Conservation (phyloP, 305 asterid species). For the Stenogyne calaminthoides region DNA sequence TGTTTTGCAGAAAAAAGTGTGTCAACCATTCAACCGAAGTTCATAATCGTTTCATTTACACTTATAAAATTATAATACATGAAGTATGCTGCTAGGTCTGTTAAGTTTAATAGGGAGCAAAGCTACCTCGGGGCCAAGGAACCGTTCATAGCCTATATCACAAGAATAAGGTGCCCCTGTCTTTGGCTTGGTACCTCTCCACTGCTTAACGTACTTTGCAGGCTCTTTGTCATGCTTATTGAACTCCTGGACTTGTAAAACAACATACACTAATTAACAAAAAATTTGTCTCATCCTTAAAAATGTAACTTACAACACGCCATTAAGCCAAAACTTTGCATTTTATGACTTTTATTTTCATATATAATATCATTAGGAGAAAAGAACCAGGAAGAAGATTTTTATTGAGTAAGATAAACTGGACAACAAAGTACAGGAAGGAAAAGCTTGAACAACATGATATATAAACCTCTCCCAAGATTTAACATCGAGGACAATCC, state of each 20-base stretch:
- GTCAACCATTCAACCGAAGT: not conserved
- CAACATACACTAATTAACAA: slow-evolving; percentile 28
- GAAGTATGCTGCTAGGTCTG: slow-evolving; percentile 7
- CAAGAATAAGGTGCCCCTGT: slow-evolving; percentile 95
- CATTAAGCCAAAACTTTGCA: not conserved
- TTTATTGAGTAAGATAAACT: too few species aligned
- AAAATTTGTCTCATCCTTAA: not conserved
- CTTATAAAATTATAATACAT: not conserved
- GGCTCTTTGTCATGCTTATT: slow-evolving; percentile 96
- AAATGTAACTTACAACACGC: slow-evolving; percentile 1
- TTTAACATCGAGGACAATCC: too few species aligned
- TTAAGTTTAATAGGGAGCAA: slow-evolving; percentile 24
- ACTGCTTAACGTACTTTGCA: slow-evolving; percentile 81
- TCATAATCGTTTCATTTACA: not conserved
- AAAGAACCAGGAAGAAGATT: too few species aligned
- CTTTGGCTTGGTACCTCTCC: slow-evolving; percentile 95
- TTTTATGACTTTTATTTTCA: not conserved
- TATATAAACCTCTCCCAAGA: too few species aligned
- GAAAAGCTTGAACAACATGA: too few species aligned
- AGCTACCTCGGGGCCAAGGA: slow-evolving; percentile 97
- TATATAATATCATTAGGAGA: not conserved
- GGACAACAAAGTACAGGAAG: too few species aligned
- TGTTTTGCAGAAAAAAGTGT: slow-evolving; percentile 1
- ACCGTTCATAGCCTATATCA: slow-evolving; percentile 93
- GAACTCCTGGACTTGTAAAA: slow-evolving; percentile 68